Percentiles rank a stretch among this genome's conserved stretches.
These are phyloP conservation scores for Adansonia gregorii DNA, from an alignment of 441 rosid genomes.

Conservation along the genomic window DNA sequence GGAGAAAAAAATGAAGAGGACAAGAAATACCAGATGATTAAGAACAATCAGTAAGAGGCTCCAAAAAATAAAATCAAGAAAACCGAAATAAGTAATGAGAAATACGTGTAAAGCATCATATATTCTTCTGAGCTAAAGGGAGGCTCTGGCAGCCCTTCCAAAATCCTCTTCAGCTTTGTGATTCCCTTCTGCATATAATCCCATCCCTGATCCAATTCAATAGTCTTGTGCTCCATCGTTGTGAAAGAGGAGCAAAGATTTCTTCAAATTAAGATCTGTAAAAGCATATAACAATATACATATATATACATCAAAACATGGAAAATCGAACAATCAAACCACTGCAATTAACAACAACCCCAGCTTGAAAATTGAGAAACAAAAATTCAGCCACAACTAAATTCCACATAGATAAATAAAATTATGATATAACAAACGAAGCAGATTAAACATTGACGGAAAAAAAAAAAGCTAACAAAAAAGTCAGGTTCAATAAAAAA, in stretches of 20 bases:
- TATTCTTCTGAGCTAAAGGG: conserved; percentile 71
- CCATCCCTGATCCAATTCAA: conserved; percentile 87
- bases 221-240: conserved; percentile 54
- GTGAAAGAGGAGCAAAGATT: background rate
- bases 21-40: background rate
- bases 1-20: background rate
- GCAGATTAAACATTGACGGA: background rate
- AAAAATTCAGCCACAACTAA: background rate
- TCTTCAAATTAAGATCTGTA: conserved; percentile 23
- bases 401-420: background rate
- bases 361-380: background rate
- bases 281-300: background rate
- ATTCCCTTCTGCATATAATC: conserved; percentile 79
- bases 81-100: conserved; percentile 1
- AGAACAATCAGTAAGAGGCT: background rate
- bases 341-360: background rate
- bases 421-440: background rate
- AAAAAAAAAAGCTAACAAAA: background rate
- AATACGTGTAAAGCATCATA: conserved; percentile 91
- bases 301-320: background rate
- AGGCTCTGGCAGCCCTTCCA: conserved; percentile 66
- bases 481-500: background rate
- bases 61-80: background rate
- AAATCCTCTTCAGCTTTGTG: conserved; percentile 68
- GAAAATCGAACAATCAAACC: conserved; percentile 12